Conservation (phyloP, 345 rosid genomes). For the Syzygium oleosum region DNA sequence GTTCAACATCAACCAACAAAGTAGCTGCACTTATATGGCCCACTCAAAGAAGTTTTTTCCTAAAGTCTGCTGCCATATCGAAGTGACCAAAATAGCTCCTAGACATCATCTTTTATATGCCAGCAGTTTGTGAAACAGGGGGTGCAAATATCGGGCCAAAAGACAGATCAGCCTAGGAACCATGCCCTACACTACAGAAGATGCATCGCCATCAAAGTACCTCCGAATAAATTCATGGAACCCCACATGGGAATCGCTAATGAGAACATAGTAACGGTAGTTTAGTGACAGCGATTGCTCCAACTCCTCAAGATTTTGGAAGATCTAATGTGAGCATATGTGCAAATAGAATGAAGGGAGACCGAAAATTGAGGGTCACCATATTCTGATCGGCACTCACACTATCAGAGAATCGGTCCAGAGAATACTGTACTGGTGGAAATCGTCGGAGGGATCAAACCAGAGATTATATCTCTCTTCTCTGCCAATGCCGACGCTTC, state of each 20-base stretch:
- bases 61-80: background rate
- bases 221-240: background rate
- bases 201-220: background rate
- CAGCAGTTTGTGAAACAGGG: background rate
- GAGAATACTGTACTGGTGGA: conserved; percentile 79
- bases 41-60: background rate
- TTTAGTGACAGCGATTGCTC: background rate
- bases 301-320: background rate
- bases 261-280: background rate
- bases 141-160: background rate
- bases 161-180: background rate
- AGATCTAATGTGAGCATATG: background rate
- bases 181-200: background rate
- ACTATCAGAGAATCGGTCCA: conserved; percentile 86
- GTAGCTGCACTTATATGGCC: background rate
- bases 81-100: background rate
- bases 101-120: background rate
- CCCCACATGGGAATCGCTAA: background rate
- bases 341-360: background rate
- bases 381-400: conserved; percentile 27
- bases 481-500: conserved; percentile 80
- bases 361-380: background rate
- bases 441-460: conserved; percentile 95
- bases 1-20: background rate
- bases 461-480: conserved; percentile 93